Percentiles rank a stretch among this genome's conserved stretches.
Evolutionary conservation across 345 rosid genomes (phyloP).

Genomic region (Fremontodendron californicum): DNA sequence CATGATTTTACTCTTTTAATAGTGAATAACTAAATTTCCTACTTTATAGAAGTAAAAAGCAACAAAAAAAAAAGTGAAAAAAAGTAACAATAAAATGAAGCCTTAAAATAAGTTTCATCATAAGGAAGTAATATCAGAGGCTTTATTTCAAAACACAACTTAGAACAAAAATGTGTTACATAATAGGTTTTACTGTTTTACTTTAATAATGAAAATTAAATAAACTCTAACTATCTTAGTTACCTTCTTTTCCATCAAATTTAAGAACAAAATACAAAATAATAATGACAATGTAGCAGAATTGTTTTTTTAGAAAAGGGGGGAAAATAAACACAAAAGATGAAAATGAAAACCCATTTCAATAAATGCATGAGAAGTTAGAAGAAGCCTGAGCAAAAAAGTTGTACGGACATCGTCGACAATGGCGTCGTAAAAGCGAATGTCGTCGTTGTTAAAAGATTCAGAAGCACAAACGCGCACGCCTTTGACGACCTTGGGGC

Average conservation of each 20-base stretch:
- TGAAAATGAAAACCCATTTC: neutral
- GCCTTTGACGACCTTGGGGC: constrained; percentile 23
- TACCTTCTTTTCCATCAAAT: too few relatives aligned
- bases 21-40: too few relatives aligned
- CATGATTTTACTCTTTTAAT: neutral
- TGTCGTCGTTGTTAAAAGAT: constrained; percentile 16
- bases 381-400: neutral
- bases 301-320: too few relatives aligned
- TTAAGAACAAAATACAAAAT: neutral
- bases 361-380: neutral
- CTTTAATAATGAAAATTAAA: too few relatives aligned
- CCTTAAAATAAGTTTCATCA: neutral
- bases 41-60: neutral
- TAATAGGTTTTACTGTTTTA: too few relatives aligned
- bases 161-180: too few relatives aligned
- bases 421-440: constrained; percentile 43
- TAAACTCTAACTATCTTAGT: too few relatives aligned
- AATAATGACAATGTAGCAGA: neutral
- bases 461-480: constrained; percentile 36
- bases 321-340: neutral
- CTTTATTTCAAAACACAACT: neutral
- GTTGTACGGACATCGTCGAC: constrained; percentile 29
- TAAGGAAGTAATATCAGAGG: neutral
- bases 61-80: too few relatives aligned
- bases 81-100: neutral